phyloP scores from a whole-genome alignment of 2,329 filamentous ascomycete species.

The Talaromyces sp. region DNA sequence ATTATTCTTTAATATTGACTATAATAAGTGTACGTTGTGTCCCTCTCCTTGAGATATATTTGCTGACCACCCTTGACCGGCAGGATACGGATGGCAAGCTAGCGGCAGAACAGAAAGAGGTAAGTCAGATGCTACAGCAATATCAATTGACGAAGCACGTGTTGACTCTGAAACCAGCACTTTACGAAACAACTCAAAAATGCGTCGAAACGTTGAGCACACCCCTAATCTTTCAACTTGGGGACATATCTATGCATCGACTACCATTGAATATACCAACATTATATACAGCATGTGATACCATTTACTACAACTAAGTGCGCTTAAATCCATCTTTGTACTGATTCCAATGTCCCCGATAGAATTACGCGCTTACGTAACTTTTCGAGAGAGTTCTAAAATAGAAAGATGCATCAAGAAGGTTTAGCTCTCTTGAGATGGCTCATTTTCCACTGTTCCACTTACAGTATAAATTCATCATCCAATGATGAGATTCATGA shows the following conservation, averaged over 20 bases:
- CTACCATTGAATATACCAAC: background rate
- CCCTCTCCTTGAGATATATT: background rate
- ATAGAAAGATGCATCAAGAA: background rate
- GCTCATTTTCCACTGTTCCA: background rate
- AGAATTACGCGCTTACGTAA: background rate
- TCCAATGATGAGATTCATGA: background rate
- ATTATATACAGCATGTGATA: conserved; percentile 15
- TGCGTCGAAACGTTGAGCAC: conserved; percentile 28
- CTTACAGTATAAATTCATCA: background rate
- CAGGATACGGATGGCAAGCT: conserved; percentile 47
- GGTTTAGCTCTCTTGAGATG: no score
- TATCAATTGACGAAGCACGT: background rate
- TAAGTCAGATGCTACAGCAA: conserved; percentile 22
- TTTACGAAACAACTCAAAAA: conserved; percentile 40
- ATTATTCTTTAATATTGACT: conserved; percentile 89
- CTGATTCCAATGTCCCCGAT: background rate
- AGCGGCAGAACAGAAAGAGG: conserved; percentile 65
- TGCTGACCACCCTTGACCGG: conserved; percentile 15
- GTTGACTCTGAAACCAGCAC: conserved; percentile 30
- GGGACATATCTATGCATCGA: background rate
- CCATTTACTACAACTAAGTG: background rate
- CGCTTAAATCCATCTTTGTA: background rate
- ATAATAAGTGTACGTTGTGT: conserved; percentile 66
- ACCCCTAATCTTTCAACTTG: conserved; percentile 8
- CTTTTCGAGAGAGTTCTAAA: background rate